phyloP scores from a whole-genome alignment of 805 yeast species.

The Suhomyces sp. region DNA sequence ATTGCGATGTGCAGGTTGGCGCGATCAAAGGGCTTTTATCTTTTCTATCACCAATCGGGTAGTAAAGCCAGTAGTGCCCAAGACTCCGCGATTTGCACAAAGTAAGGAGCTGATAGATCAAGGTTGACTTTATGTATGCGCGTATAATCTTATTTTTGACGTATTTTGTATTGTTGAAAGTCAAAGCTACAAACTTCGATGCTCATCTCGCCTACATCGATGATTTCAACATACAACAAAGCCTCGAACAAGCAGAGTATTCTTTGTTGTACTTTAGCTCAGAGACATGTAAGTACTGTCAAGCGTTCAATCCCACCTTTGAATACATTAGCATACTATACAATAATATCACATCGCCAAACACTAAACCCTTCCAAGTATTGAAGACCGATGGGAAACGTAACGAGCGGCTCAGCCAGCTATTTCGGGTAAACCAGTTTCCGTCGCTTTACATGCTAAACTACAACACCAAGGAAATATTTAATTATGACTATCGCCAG shows the following conservation, averaged over 20 bases:
- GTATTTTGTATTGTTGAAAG: neutral
- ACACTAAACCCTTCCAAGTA: slow-evolving; percentile 23
- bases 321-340: slow-evolving; percentile 43
- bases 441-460: slow-evolving; percentile 51
- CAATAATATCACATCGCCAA: slow-evolving; percentile 25
- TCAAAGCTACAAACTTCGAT: neutral
- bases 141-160: neutral
- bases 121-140: neutral
- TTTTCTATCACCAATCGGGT: neutral
- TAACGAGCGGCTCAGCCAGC: slow-evolving; percentile 30
- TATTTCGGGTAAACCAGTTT: slow-evolving; percentile 42
- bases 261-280: slow-evolving; percentile 49
- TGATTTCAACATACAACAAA: slow-evolving; percentile 11
- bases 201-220: neutral
- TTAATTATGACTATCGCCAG: slow-evolving; percentile 29
- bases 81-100: neutral
- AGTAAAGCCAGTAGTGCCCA: neutral
- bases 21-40: neutral
- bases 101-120: neutral
- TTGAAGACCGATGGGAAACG: slow-evolving; percentile 28
- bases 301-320: slow-evolving; percentile 30
- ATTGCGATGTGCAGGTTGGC: neutral
- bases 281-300: slow-evolving; percentile 34
- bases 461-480: slow-evolving; percentile 39
- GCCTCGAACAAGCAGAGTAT: slow-evolving; percentile 22